Base-by-base conservation (phyloP, 345 rosid genomes). In the Corymbia maculata region DNA sequence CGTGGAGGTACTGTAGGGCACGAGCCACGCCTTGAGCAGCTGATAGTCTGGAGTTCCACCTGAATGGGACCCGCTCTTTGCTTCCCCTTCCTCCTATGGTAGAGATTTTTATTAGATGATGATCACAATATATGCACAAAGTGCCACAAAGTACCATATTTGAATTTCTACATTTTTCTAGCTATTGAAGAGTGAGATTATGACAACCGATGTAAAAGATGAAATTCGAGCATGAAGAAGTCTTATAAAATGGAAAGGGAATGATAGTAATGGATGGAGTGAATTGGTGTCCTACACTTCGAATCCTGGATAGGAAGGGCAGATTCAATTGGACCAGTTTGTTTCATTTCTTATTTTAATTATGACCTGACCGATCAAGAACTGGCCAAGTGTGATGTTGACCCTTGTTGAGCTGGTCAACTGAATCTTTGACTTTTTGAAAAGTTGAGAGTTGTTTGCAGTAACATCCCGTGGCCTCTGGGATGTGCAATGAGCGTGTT, bases 1-100 rank as follows among this genome's bases (percentile, higher is more conserved):
- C 84, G 89, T 95, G 97, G 88, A 95, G 95, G 87, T 92, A 91
- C 52, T 93, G 92, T 79, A 94, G 15, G 64, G 95, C 96, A 88
- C 89, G 68, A 3, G 95, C 94, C 49, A 94, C 92, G 3, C 91
- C 93, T 88, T 80, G 85, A 52, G 95, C 96, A 4, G 89, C 94
- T 9, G 89, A 87, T 70, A 95, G 79, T 86, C 97, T 93, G 10
- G 93, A 87, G 66, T 86, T 89, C 95, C 95, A 94, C 88, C 91
- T 79, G 87, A 94, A 93, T 8, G 93, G 94, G 51, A 91, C 87
- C 87, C 95, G 88, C 12, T 90, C 91, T 4, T 55, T 79, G 6
- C 88, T 87, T 36, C 94, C 91, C 92, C 91, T 91, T 16, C 89
- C 90, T 64, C 94, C 94, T 95, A 89, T 51, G 6, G 86, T 51